Evolutionary conservation across 768 basidiomycete genomes (phyloP), one percentile per base, ranked within the genome.

Genomic region (Mycena leptocephala): DNA sequence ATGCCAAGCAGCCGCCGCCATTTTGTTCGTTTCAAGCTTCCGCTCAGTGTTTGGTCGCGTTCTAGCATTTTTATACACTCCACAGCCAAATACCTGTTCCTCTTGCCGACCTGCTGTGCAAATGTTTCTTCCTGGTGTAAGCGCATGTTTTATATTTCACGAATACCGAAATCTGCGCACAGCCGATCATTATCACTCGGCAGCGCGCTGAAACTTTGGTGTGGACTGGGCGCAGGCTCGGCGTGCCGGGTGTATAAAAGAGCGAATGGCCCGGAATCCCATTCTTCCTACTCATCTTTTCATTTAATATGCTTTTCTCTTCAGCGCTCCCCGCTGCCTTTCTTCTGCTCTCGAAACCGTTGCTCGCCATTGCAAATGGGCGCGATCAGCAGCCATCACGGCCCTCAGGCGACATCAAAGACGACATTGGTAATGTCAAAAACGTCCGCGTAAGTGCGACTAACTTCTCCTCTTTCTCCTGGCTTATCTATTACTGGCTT

Each of bases 351-450:
- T 53, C 18, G 24, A 37, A 62, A 1, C 51, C 35, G 18, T 37
- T 9, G 53, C 32, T 59, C 28, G 58, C 20, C 58, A 6, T 43
- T 20, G 73, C 73, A 11, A 74, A 68, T 62, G 65, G 72, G 5
- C 68, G 51, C 11, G 53, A 53, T 22, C 51, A 63, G 22, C 72
- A 73, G 53, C 72, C 65, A 5, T 33, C 41, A 6, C 56, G 26
- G 9, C 59, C 59, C 11, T 20, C 8, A 20, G 63, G 59, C 41
- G 51, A 30, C 26, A 6, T 61, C n/a, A n/a, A 37, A 5, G 66
- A 28, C 65, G 73, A 69, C 24, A 68, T 68, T 41, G 13, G 1
- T 35, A 69, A 69, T 35, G 8, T 35, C 28, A 28, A 26, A 3
- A 63, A 66, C 16, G 61, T 53, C 46, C 66, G 66, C 28, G 66